Evolutionary conservation across 2,329 filamentous ascomycete species (phyloP), one percentile per base, ranked within the genome.

Genomic region (Neocucurbitaria cava): DNA sequence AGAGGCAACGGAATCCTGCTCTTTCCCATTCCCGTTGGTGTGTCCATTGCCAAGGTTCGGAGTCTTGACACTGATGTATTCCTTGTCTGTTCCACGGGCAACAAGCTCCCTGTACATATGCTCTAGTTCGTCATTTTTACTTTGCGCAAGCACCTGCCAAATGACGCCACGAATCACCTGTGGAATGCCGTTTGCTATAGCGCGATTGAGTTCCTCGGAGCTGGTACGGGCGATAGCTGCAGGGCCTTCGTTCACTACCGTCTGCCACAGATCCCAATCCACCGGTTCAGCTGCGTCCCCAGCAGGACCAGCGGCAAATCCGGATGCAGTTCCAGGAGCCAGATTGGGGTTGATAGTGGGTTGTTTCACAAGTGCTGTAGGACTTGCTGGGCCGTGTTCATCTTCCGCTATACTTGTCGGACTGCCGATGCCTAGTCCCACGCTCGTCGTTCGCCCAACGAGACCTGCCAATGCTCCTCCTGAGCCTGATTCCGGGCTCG

Each of bases 221-320:
- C 92, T 96, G 3, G 92, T 92, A 55, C 91, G 87, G 10, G 91
- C 90, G 45, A 98, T 90, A 9, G 92, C 94, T 24, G 91, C 87
- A 15, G 93, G 92, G 0, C 95, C 95, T 78, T 97, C 91, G 64
- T 97, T 96, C 30, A 99, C 95, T 3, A 99, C 89, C 21, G 90
- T 87, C 73, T 99, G 94, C 95, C 95, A 99, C 35, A 99, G 79
- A 75, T 99, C 95, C 95, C 95, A 99, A 72, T 99, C 92, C n/a
- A 99, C 95, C 21, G 91, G 88, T 15, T 82, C 81, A 23, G 79
- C 77, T 28, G 82, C 79, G 68, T 93, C 90, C 13, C 87, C 86
- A 3, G 91, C 88, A 8, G 89, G 90, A 1, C 90, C 90, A 20
- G 88, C 87, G 21, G 88, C 88, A 38, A 93, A 86, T 5, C 94